Percentiles rank a stretch among this genome's conserved stretches.
Conservation (phyloP, 2,329 filamentous ascomycete genomes). For the Pyrenophora teres region DNA sequence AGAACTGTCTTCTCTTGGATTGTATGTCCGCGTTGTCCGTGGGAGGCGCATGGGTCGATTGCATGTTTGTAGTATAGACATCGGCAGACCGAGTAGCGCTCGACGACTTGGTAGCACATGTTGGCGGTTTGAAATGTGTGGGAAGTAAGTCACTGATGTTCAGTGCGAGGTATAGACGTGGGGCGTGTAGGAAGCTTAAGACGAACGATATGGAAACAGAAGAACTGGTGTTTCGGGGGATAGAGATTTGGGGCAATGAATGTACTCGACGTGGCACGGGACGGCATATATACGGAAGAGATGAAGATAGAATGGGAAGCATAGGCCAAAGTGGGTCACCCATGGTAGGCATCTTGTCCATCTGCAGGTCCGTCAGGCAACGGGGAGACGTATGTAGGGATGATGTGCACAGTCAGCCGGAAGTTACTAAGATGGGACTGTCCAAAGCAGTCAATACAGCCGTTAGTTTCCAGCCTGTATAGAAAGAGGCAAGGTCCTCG, state of each 20-base stretch:
- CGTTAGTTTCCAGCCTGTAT: constrained; percentile 34
- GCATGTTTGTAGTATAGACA: constrained; percentile 89
- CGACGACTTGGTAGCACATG: constrained; percentile 89
- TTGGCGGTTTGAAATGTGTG: constrained; percentile 4
- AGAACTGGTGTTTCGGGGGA: constrained; percentile 15
- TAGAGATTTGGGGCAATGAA: constrained; percentile 18
- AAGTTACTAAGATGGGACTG: constrained; percentile 35
- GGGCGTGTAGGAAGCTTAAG: background rate
- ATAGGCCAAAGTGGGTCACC: constrained; percentile 31
- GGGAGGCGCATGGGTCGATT: constrained; percentile 78
- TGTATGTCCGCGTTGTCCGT: constrained; percentile 72
- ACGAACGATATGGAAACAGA: constrained; percentile 19
- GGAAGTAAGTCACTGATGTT: background rate
- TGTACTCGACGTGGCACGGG: constrained; percentile 24
- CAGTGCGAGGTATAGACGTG: background rate
- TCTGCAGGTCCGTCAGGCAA: constrained; percentile 44
- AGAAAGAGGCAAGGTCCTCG: constrained; percentile 35
- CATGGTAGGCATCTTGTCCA: constrained; percentile 34
- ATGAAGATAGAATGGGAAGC: constrained; percentile 23
- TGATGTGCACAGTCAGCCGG: constrained; percentile 44
- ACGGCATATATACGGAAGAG: constrained; percentile 42
- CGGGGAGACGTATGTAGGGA: constrained; percentile 39
- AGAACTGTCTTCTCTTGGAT: constrained; percentile 77
- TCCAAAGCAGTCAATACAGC: constrained; percentile 35
- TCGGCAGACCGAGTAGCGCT: constrained; percentile 83